These are phyloP conservation scores for Neodidymelliopsis sp. DNA, from an alignment of 2,329 filamentous ascomycete genomes.

Conservation along the genomic window DNA sequence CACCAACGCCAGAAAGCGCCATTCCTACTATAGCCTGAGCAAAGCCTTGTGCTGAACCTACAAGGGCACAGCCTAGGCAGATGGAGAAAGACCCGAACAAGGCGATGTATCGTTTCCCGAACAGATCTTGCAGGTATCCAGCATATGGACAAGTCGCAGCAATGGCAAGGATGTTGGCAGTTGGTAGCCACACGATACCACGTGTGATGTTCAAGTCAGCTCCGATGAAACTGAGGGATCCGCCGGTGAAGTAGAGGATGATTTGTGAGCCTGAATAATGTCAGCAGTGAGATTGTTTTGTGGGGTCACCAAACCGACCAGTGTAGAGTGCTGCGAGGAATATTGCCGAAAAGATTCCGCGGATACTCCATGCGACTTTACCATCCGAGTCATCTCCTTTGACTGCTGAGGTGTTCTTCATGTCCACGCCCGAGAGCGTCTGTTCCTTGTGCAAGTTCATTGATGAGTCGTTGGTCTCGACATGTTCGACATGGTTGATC, in stretches of 20 bases:
- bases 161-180: slow-evolving; percentile 46
- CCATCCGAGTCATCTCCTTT: slow-evolving; percentile 53
- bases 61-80: slow-evolving; percentile 39
- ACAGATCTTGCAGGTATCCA: slow-evolving; percentile 47
- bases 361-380: slow-evolving; percentile 46
- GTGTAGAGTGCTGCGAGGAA: slow-evolving; percentile 51
- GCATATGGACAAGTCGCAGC: slow-evolving; percentile 45
- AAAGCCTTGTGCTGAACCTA: slow-evolving; percentile 42
- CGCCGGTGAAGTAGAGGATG: slow-evolving; percentile 46
- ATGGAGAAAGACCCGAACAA: slow-evolving; percentile 42
- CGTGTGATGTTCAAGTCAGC: slow-evolving; percentile 33
- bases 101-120: slow-evolving; percentile 47
- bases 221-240: slow-evolving; percentile 41
- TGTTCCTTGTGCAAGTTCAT: slow-evolving; percentile 35
- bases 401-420: slow-evolving; percentile 45
- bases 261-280: slow-evolving; percentile 39
- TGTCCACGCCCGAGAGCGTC: slow-evolving; percentile 42
- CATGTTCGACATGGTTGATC: slow-evolving; percentile 33
- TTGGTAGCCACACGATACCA: slow-evolving; percentile 44
- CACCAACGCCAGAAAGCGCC: slow-evolving; percentile 45
- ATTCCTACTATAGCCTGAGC: slow-evolving; percentile 46
- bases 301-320: slow-evolving; percentile 15
- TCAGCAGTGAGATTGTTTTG: neutral
- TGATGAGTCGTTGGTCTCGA: slow-evolving; percentile 28
- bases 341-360: slow-evolving; percentile 45